Percentiles rank a stretch among this genome's conserved stretches.
phyloP scores from a whole-genome alignment of 345 rosid genomes.

The Conringia planisiliqua region DNA sequence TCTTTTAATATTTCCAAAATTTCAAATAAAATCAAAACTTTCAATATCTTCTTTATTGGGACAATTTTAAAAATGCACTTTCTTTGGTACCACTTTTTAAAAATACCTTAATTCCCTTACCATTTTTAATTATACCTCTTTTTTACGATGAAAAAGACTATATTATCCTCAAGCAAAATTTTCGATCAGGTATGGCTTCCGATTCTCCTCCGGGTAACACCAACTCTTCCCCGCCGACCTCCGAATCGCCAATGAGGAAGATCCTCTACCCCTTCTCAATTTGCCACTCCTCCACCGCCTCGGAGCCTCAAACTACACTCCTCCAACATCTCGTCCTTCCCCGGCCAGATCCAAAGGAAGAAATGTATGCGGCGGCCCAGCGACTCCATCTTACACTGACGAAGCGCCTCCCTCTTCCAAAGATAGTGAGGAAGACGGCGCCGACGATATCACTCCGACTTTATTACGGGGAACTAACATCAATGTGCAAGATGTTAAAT shows the following conservation, averaged over 20 bases:
- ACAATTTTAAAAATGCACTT: no score
- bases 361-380: constrained; percentile 27
- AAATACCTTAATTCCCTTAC: no score
- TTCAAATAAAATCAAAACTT: no score
- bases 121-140: no score
- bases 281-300: constrained; percentile 41
- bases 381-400: constrained; percentile 23
- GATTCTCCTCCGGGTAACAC: constrained; percentile 59
- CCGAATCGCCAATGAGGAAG: constrained; percentile 30
- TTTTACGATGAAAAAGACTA: no score
- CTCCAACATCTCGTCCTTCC: constrained; percentile 45
- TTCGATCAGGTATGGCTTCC: constrained; percentile 60
- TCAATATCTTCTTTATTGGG: no score
- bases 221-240: constrained; percentile 50
- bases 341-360: constrained; percentile 29
- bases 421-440: constrained; percentile 60
- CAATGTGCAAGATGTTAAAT: constrained; percentile 86
- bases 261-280: constrained; percentile 36
- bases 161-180: no score
- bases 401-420: constrained; percentile 60
- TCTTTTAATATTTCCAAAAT: no score
- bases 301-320: constrained; percentile 46
- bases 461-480: constrained; percentile 96
- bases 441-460: constrained; percentile 67
- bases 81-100: no score